Conservation (phyloP, 148 eudicot species). For the Selenicereus undatus region DNA sequence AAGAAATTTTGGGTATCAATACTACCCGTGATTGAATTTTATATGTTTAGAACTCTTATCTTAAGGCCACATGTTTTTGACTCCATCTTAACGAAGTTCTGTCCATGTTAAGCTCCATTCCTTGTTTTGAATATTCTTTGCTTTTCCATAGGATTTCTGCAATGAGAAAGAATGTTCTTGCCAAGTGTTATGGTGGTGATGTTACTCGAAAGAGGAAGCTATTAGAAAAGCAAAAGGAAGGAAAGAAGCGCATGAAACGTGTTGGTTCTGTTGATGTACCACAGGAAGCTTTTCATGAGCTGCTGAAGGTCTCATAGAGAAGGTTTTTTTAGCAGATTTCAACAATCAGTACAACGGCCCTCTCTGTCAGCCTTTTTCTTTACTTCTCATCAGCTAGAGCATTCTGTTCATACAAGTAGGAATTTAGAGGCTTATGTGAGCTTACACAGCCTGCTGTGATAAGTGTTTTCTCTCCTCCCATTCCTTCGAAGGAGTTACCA, state of each 20-base stretch:
- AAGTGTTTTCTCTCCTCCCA: background rate
- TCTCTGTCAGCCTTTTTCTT: background rate
- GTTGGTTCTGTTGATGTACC: slow-evolving; percentile 94
- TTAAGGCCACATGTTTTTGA: background rate
- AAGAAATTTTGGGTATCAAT: background rate
- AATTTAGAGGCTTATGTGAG: background rate
- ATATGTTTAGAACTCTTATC: background rate
- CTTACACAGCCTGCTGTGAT: background rate
- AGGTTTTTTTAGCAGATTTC: background rate
- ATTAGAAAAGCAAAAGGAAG: slow-evolving; percentile 93
- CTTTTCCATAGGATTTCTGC: slow-evolving; percentile 58
- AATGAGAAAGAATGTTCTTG: slow-evolving; percentile 96
- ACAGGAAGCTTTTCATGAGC: slow-evolving; percentile 89
- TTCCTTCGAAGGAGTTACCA: background rate
- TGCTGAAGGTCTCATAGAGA: slow-evolving; percentile 69
- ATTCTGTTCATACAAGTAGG: background rate
- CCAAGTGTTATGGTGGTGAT: slow-evolving; percentile 98
- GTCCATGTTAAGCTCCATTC: too few species aligned
- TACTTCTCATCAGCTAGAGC: background rate
- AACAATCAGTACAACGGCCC: background rate
- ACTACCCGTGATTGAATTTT: background rate
- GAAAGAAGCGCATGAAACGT: slow-evolving; percentile 98
- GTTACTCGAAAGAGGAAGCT: slow-evolving; percentile 76
- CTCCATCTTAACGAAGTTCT: background rate
- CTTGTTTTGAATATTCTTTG: slow-evolving; percentile 5